Percentiles rank a stretch among this genome's conserved stretches.
phyloP scores from a whole-genome alignment of 768 basidiomycete genomes.

The Suillus fuscotomentosus region DNA sequence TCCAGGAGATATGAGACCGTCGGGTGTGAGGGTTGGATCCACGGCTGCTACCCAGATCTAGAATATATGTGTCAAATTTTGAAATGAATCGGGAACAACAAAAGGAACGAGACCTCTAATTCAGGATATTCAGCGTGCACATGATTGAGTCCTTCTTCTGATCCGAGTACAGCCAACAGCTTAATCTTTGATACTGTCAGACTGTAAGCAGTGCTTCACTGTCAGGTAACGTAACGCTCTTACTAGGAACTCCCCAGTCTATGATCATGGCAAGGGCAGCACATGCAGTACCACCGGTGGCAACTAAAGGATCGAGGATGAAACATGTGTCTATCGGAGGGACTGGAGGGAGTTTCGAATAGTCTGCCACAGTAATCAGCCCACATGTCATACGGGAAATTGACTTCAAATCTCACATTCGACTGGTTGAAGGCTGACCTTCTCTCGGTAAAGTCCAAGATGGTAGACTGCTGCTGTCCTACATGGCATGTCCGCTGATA shows the following conservation, averaged over 20 bases:
- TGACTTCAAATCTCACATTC: conserved; percentile 60
- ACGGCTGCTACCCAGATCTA: conserved; percentile 89
- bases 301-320: conserved; percentile 89
- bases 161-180: conserved; percentile 79
- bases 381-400: neutral
- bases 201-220: conserved; percentile 2
- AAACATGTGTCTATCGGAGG: conserved; percentile 82
- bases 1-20: conserved; percentile 87
- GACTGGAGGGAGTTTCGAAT: conserved; percentile 80
- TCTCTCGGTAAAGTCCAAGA: conserved; percentile 87
- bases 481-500: neutral
- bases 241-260: conserved; percentile 80
- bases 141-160: conserved; percentile 65
- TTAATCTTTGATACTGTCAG: conserved; percentile 66
- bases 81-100: neutral
- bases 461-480: conserved; percentile 87
- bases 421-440: conserved; percentile 83
- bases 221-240: conserved; percentile 15
- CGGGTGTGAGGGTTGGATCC: conserved; percentile 65
- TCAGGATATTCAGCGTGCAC: conserved; percentile 70
- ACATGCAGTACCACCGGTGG: conserved; percentile 89
- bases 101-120: conserved; percentile 58
- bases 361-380: conserved; percentile 50
- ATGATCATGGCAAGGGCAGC: conserved; percentile 85
- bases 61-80: conserved; percentile 1